phyloP scores from a whole-genome alignment of 768 basidiomycete species.

The Rhodosporidiobolus odoratus region DNA sequence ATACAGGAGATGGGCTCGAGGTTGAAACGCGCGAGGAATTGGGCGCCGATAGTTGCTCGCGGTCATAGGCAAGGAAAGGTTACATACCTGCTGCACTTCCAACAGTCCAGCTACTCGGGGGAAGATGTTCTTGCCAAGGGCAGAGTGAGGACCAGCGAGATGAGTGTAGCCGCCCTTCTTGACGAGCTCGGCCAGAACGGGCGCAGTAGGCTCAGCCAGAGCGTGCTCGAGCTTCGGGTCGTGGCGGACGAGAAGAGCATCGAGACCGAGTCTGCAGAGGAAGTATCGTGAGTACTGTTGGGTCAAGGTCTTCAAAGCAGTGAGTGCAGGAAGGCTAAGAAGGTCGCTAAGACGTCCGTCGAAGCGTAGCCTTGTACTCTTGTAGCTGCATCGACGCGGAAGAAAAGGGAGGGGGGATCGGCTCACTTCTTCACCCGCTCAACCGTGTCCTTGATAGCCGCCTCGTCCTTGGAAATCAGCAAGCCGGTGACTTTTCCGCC shows the following conservation, averaged over 20 bases:
- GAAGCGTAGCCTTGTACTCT: too few relatives aligned
- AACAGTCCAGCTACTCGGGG: conserved; percentile 85
- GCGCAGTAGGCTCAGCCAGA: conserved; percentile 72
- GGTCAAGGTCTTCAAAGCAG: too few relatives aligned
- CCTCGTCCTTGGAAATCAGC: conserved; percentile 63
- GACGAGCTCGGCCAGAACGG: conserved; percentile 65
- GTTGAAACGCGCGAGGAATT: neutral
- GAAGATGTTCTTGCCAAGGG: conserved; percentile 82
- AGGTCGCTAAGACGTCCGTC: too few relatives aligned
- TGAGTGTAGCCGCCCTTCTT: conserved; percentile 66
- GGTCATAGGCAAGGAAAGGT: neutral
- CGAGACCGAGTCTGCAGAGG: conserved; percentile 48
- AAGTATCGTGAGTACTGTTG: neutral
- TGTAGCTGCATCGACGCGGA: too few relatives aligned
- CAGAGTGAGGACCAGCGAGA: conserved; percentile 84
- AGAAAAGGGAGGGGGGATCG: too few relatives aligned
- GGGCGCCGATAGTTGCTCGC: neutral
- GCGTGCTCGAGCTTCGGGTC: conserved; percentile 64
- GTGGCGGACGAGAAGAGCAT: conserved; percentile 62
- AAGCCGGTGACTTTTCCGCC: conserved; percentile 80
- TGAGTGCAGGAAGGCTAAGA: too few relatives aligned
- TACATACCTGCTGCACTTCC: conserved; percentile 64
- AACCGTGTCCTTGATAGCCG: conserved; percentile 58
- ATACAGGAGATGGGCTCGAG: too few relatives aligned
- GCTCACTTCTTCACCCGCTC: conserved; percentile 74